These are phyloP conservation scores for Fusarium sp. DNA, from an alignment of 2,329 filamentous ascomycete genomes.

Conservation along the genomic window DNA sequence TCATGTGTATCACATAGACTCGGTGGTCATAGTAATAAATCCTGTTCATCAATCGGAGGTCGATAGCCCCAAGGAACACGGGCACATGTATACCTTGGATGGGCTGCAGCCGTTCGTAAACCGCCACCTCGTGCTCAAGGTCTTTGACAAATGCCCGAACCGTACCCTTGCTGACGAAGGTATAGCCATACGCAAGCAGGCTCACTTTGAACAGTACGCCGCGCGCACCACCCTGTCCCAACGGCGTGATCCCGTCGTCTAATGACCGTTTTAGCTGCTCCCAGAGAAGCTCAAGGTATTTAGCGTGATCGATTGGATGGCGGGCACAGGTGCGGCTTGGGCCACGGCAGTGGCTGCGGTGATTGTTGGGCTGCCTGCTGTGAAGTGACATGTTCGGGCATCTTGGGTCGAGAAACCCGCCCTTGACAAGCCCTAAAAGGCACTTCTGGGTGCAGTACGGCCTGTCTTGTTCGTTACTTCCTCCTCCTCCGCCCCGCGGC, in stretches of 20 bases:
- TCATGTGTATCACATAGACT: slow-evolving; percentile 32
- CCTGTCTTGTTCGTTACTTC: neutral
- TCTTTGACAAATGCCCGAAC: neutral
- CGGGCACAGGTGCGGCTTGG: too few relatives aligned
- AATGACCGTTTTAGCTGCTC: neutral
- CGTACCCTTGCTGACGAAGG: neutral
- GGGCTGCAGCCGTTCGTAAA: slow-evolving; percentile 48
- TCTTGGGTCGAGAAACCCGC: neutral
- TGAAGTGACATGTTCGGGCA: neutral
- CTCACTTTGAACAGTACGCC: neutral
- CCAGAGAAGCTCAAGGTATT: neutral
- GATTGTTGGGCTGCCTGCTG: neutral
- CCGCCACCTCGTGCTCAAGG: neutral
- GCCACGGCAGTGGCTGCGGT: neutral
- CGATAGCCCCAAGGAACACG: slow-evolving; percentile 48
- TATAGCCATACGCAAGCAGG: neutral
- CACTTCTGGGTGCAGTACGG: neutral
- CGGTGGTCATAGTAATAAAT: slow-evolving; percentile 50
- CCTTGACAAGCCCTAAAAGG: neutral
- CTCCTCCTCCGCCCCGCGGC: neutral
- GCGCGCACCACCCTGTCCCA: neutral
- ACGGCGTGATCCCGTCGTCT: neutral
- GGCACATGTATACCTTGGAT: slow-evolving; percentile 53
- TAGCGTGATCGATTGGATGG: neutral
- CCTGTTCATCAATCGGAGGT: slow-evolving; percentile 48